Evolutionary conservation across 2,329 filamentous ascomycete genomes (phyloP), one percentile per base, ranked within the genome.

Genomic region (Byssochlamys sp.): DNA sequence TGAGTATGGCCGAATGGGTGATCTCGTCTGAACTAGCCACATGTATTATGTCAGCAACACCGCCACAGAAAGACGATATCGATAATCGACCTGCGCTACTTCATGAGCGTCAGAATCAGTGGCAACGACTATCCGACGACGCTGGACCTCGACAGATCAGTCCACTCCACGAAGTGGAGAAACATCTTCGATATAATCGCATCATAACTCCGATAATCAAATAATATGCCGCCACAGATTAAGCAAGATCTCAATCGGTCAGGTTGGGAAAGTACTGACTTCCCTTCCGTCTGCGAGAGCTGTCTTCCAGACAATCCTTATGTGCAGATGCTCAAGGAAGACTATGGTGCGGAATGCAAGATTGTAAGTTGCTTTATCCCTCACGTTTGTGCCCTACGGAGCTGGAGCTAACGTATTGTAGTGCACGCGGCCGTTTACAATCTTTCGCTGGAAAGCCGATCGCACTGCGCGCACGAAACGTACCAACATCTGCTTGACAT

Each of bases 321-420:
- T 69, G 94, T 99, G 50, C 94, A 97, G 75, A 97, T 99, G 91
- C 81, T 99, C 60, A 99, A 99, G 76, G 91, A 97, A 71, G 92
- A 99, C 73, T 86, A 95, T 68, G 94, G 91, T 66, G 89, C 88
- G 58, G 88, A 91, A 76, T 90, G 88, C 81, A 89, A 89, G 78
- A 78, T 89, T 63, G 70, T 73, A 67, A 60, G 69, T 67, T 11
- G 7, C 39, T 19, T 19, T 45, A 19, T 24, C 31, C 26, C 28
- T 29, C 24, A 19, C 25, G 28, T n/a, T 19, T 19, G 11, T 26
- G 35, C 10, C 27, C 12, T 11, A 29, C 9, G 26, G 5, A 35
- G 14, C 12, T 12, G n/a, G 19, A 10, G 25, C 45, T 6, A 52
- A n/a, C 12, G 53, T 58, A 52, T 58, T 61, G 5, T 33, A 73